Conservation (phyloP, 805 yeast genomes). For the Schwanniomyces polymorphus region DNA sequence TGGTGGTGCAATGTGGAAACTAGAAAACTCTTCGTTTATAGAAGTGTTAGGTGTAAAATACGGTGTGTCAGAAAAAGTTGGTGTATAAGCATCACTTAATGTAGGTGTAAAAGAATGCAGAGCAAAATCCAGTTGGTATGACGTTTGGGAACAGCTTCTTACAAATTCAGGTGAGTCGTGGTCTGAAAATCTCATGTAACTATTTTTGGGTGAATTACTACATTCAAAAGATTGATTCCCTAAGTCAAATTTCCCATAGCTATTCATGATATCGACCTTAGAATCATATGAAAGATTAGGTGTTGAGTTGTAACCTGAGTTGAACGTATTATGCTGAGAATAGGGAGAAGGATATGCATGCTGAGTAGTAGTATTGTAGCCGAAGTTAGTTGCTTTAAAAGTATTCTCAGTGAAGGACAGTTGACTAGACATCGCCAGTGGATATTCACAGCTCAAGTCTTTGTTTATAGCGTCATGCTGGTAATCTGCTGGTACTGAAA, state of each 20-base stretch:
- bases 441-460: background rate
- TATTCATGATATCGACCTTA: constrained; percentile 20
- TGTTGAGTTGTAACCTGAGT: constrained; percentile 11
- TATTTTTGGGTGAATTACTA: background rate
- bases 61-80: constrained; percentile 16
- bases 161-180: background rate
- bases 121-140: constrained; percentile 2
- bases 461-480: background rate
- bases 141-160: background rate
- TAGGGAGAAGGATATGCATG: constrained; percentile 5
- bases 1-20: background rate
- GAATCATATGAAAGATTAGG: constrained; percentile 10
- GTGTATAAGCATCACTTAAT: constrained; percentile 17
- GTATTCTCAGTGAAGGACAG: background rate
- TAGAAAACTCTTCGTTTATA: constrained; percentile 4
- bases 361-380: background rate
- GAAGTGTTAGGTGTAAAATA: constrained; percentile 16
- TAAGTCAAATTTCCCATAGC: constrained; percentile 21
- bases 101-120: constrained; percentile 16
- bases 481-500: background rate
- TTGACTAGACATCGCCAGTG: background rate
- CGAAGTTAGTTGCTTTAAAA: background rate
- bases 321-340: background rate
- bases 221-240: constrained; percentile 26
- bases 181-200: background rate